These are phyloP conservation scores for Insectozyma bohioensis DNA, from an alignment of 1,139 yeast genomes.

Conservation along the genomic window DNA sequence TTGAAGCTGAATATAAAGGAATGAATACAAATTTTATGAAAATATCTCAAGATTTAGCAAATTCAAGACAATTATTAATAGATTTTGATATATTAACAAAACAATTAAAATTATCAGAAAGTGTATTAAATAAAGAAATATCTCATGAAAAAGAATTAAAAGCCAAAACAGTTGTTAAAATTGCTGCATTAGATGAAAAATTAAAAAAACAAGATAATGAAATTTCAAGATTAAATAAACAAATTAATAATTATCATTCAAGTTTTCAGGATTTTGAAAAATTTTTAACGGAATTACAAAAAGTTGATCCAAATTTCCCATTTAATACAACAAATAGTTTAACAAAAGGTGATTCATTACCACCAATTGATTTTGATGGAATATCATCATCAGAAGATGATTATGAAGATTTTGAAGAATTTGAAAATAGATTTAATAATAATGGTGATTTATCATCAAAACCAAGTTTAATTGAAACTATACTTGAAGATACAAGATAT, in stretches of 20 bases:
- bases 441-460: too few species aligned
- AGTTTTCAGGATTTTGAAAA: conserved; percentile 5
- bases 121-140: conserved; percentile 5
- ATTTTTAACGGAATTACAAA: conserved; percentile 3
- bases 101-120: conserved; percentile 8
- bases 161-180: conserved; percentile 4
- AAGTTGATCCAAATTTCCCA: conserved; percentile 5
- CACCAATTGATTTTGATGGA: conserved; percentile 2
- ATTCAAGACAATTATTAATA: conserved; percentile 6
- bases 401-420: conserved; percentile 1
- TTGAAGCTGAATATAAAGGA: conserved; percentile 5
- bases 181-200: conserved; percentile 5
- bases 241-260: conserved; percentile 6
- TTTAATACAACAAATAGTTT: too few species aligned
- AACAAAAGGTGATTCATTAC: not conserved
- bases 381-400: conserved; percentile 5
- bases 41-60: conserved; percentile 9
- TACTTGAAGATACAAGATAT: not conserved
- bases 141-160: conserved; percentile 4
- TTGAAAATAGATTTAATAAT: too few species aligned
- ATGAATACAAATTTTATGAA: conserved; percentile 7
- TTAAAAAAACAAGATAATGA: conserved; percentile 1
- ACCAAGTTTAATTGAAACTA: too few species aligned
- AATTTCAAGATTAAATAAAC: conserved; percentile 2
- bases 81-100: conserved; percentile 9